A percentile compares a stretch with the other conserved stretches of the same genome.
Conservation (phyloP, 2,329 filamentous ascomycete genomes). For the Pestalotiopsis sp. region DNA sequence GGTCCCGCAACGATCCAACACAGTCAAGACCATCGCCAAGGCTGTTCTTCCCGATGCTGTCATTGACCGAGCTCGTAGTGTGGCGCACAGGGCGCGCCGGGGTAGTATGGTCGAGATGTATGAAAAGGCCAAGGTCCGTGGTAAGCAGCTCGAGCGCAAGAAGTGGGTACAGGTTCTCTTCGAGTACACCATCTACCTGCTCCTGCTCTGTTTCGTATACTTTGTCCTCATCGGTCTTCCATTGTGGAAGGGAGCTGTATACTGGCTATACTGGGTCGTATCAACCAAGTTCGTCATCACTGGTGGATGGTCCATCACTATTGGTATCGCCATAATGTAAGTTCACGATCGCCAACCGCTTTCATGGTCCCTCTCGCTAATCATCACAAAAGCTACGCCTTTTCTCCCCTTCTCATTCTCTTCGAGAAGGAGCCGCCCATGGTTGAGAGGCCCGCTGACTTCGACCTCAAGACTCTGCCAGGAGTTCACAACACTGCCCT, state of each 20-base stretch:
- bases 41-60: slow-evolving; percentile 11
- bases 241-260: slow-evolving; percentile 47
- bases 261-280: slow-evolving; percentile 45
- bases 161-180: slow-evolving; percentile 24
- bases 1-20: slow-evolving; percentile 14
- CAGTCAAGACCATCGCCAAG: slow-evolving; percentile 13
- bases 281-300: slow-evolving; percentile 40
- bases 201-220: slow-evolving; percentile 42
- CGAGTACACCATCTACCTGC: slow-evolving; percentile 20
- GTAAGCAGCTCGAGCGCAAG: slow-evolving; percentile 20
- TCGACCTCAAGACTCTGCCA: slow-evolving; percentile 16
- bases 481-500: slow-evolving; percentile 16
- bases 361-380: neutral
- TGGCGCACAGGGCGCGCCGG: slow-evolving; percentile 10
- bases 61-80: slow-evolving; percentile 12
- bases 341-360: slow-evolving; percentile 12
- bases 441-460: slow-evolving; percentile 16
- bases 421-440: slow-evolving; percentile 36
- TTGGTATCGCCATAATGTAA: slow-evolving; percentile 39
- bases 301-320: slow-evolving; percentile 43
- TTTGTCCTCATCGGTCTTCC: slow-evolving; percentile 49
- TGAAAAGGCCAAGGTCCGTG: slow-evolving; percentile 21
- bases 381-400: slow-evolving; percentile 18
- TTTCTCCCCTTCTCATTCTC: slow-evolving; percentile 23
- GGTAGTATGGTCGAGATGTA: slow-evolving; percentile 19